Base-by-base conservation (phyloP, 2,329 filamentous ascomycete genomes). In the Rhinocladiella mackenziei region DNA sequence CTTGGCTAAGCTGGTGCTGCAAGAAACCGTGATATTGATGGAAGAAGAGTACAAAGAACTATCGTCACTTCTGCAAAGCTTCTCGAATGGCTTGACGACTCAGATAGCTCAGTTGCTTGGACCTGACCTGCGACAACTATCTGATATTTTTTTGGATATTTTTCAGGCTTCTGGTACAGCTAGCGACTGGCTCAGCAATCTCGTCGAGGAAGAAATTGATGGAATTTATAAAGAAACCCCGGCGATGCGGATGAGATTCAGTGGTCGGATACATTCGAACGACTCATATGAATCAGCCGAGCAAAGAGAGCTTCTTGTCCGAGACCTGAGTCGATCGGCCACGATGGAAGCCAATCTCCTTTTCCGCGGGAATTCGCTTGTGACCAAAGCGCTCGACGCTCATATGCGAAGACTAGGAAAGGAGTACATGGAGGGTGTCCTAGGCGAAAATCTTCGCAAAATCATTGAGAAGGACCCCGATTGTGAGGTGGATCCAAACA, bases 141-240 rank as follows among this genome's bases (percentile, higher is more conserved):
- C 54, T 10, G 45, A 51, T 15, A 42, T 48, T 15, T 40, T 51
- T 17, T 78, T 81, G 2, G 94, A 97, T 62, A 94, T 98, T 39
- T 98, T 91, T 58, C 92, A 98, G 61, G 89, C 94, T 2, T 91
- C 89, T 2, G 88, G 87, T 0, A 79, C 80, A 26, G 85, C 86
- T 2, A 77, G 77, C 31, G 88, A 96, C 47, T 98, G 92, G 92
- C 76, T 98, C 15, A 92, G 88, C 73, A 83, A 87, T 2, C 72
- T 98, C 29, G 86, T 96, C 0, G 92, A 98, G 64, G 91, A 97
- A 60, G 92, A 98, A 64, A 97, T 98, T 45, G 92, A 97, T 59
- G 91, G 91, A 0, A 82, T 92, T 13, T 80, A 88, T 43, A 94
- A 83, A 60, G 89, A 95, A 56, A 80, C 81, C 10, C 80, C 84